phyloP scores from a whole-genome alignment of 345 rosid genomes.

The Citropsis articulata region DNA sequence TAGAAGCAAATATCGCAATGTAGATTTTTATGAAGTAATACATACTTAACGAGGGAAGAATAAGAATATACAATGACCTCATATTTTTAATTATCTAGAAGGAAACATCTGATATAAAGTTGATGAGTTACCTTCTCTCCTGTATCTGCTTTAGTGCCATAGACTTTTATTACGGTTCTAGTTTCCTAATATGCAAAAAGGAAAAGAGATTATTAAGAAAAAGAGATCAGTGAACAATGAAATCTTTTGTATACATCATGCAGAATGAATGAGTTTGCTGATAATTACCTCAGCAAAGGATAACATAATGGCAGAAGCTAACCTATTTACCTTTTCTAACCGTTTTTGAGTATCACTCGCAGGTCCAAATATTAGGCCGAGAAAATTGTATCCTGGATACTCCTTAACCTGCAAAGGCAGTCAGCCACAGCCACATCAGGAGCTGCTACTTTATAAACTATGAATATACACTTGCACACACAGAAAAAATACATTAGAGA shows the following conservation, averaged over 20 bases:
- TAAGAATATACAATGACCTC: background rate
- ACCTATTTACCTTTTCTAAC: conserved; percentile 65
- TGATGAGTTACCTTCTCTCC: conserved; percentile 62
- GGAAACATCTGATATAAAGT: background rate
- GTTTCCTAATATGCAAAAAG: conserved; percentile 62
- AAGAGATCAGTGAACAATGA: background rate
- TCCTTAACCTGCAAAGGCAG: conserved; percentile 58
- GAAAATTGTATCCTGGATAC: conserved; percentile 67
- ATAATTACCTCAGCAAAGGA: background rate
- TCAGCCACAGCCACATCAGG: background rate
- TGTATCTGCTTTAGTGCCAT: conserved; percentile 51
- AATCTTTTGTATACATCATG: background rate
- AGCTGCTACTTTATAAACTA: background rate
- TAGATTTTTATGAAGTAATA: background rate
- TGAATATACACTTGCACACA: background rate
- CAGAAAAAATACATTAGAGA: background rate
- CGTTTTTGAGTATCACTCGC: conserved; percentile 75
- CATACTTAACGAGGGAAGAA: background rate
- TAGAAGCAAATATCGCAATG: conserved; percentile 12
- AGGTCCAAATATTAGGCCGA: conserved; percentile 74
- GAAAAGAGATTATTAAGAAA: background rate
- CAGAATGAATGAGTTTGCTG: background rate
- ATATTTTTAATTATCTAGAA: background rate
- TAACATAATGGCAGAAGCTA: background rate
- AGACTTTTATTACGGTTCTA: conserved; percentile 66